Base-by-base conservation (phyloP, 352 stramenopile genomes). In the Globisporangium paddicum region DNA sequence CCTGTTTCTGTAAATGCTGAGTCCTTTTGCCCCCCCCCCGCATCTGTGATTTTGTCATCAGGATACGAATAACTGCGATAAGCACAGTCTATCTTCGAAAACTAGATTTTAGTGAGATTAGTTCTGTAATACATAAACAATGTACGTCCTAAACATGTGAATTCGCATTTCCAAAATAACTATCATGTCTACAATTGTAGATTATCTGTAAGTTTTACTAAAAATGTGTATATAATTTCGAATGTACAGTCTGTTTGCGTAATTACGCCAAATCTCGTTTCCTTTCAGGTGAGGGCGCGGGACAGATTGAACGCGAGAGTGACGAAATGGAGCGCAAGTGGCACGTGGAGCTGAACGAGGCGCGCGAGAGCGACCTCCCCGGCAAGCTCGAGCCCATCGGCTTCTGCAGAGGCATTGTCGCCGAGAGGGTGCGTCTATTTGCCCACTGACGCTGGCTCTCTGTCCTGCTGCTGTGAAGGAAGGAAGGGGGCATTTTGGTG, bases 301-400 rank as follows among this genome's bases (percentile, higher is more conserved):
- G 44, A 50, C 26, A 26, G 13, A 21, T 42, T n/a, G 21, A 32
- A 32, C 14, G 44, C 23, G 10, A 28, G 34, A 47, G 37, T 21
- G 23, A 21, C 58, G 50, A 9, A 6, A 65, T 79, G 63, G 72
- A 79, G 65, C 66, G 80, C 71, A 93, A 90, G 69, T 93, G 82
- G 82, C 77, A 82, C 58, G 45, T 93, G 46, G 79, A 89, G 52
- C 77, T 93, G 35, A 82, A 86, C 56, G 83, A 93, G 45, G 74
- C 69, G 23, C 81, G 80, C 66, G 83, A 93, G 67, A 86, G 69
- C 68, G 76, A 88, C 63, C 68, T 90, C 19, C 78, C 79, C 35
- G 61, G 68, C 40, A 68, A 66, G 42, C 68, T 90, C 23, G 83
- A 90, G 68, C 83, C 83, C 10, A 67, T 91, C 25, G 83, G 83